Percentiles rank a stretch among this genome's conserved stretches.
Evolutionary conservation across 768 basidiomycete species (phyloP).

Genomic region (Suillus occidentalis): DNA sequence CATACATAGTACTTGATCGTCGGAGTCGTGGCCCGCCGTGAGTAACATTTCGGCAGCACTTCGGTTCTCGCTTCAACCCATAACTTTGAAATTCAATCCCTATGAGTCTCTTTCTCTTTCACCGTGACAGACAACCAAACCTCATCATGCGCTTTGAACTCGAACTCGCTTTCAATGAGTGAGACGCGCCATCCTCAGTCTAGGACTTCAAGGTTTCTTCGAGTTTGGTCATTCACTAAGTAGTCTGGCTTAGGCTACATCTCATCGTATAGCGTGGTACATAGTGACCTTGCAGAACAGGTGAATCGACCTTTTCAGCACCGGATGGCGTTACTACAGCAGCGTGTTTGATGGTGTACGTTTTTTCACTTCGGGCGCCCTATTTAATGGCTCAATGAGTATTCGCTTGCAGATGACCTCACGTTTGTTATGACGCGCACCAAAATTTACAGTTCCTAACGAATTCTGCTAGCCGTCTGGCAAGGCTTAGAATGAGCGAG

Average conservation of each 20-base stretch:
- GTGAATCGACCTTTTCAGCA: background rate
- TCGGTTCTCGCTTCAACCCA: background rate
- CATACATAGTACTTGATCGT: too few species aligned
- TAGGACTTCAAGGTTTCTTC: too few species aligned
- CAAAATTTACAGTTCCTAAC: background rate
- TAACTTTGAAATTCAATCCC: too few species aligned
- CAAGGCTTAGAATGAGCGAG: background rate
- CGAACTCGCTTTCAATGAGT: too few species aligned
- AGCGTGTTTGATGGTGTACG: background rate
- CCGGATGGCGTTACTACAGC: background rate
- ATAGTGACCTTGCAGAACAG: background rate
- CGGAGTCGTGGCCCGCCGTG: background rate
- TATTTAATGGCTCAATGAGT: background rate
- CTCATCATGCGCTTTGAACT: too few species aligned
- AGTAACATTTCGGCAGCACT: background rate
- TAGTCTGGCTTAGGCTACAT: too few species aligned
- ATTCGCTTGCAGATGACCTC: background rate
- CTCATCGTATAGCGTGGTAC: too few species aligned
- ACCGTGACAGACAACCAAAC: too few species aligned
- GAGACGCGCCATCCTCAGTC: too few species aligned
- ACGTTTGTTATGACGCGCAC: background rate
- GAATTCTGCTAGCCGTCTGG: background rate
- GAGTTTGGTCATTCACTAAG: too few species aligned
- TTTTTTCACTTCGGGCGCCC: background rate
- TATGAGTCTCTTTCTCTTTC: too few species aligned